These are phyloP conservation scores for Malus hybrid DNA, from an alignment of 331 rosid genomes.

Conservation along the genomic window DNA sequence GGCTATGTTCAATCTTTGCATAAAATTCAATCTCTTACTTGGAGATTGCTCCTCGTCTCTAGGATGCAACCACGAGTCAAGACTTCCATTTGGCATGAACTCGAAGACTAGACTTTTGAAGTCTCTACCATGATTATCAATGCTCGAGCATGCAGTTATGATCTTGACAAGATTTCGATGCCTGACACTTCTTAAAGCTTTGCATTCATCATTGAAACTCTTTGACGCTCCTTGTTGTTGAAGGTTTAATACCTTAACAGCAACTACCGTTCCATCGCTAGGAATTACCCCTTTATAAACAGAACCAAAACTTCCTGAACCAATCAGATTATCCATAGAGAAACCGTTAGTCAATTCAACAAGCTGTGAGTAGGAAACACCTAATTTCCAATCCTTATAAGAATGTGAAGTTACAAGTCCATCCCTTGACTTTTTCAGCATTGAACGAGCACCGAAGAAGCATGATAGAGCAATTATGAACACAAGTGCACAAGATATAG, in stretches of 20 bases:
- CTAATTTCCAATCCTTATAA: not conserved
- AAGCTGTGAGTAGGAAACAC: too few relatives aligned
- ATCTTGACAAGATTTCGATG: conserved; percentile 48
- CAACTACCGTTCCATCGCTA: not conserved
- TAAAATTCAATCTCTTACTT: too few relatives aligned
- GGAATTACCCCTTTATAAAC: not conserved
- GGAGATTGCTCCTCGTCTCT: too few relatives aligned
- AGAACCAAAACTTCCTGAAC: not conserved
- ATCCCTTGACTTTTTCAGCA: not conserved
- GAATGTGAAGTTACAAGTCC: not conserved
- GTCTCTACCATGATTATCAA: conserved; percentile 41
- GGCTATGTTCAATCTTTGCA: too few relatives aligned
- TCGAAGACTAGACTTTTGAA: conserved; percentile 45
- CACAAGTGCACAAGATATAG: not conserved
- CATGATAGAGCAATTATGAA: not conserved
- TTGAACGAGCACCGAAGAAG: not conserved
- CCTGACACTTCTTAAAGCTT: conserved; percentile 24
- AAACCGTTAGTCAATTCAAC: too few relatives aligned
- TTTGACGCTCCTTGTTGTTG: conserved; percentile 33
- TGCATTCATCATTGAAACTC: conserved; percentile 43
- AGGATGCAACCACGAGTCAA: conserved; percentile 47
- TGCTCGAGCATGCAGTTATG: conserved; percentile 17
- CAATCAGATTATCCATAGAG: not conserved
- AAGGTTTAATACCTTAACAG: conserved; percentile 39
- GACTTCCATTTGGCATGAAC: conserved; percentile 39